Evolutionary conservation across 805 yeast species (phyloP), one percentile per base, ranked within the genome.

Genomic region (Blastobotrys muscicola): DNA sequence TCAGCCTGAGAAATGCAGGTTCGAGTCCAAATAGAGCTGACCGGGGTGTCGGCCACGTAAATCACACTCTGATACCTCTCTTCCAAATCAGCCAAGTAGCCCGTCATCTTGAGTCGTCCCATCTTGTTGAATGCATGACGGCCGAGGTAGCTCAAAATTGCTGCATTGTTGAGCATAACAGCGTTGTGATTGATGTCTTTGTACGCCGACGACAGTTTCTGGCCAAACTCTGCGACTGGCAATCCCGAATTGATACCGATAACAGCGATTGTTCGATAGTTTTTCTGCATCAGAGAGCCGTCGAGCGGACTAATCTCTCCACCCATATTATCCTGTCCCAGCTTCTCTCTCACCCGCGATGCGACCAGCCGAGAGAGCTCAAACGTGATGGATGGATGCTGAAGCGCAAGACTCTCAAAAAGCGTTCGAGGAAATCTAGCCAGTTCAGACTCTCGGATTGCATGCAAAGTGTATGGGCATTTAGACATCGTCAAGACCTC

Each of bases 1-100:
- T 90, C 97, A 12, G 95, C 97, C 61, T 90, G 97, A 7, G 89
- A 78, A 34, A 90, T 82, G 60, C 97, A 92, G 0, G 96, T 85
- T 7, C 77, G 72, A 0, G 96, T 85, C 98, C 98, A 90, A 13
- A 79, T 72, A 0, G 96, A 83, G 51, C 78, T 78, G 2, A 82
- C 77, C 0, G 83, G 72, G 0, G 96, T 79, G 55, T 92, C 97
- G 20, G 92, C 89, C 9, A 90, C 78, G 56, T 90, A 92, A 1
- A 90, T 76, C 3, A 92, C 82, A n/a, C 86, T 82, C 51, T 90
- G 85, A 59, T 80, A 85, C 49, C 76, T 74, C 54, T 89, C 97
- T 67, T 90, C 98, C 39, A 92, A 69, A 52, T 86, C 94, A 0
- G 95, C 84, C 58, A 90, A 82, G 56, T 81, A 85, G 0, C 97